A percentile compares a stretch with the other conserved stretches of the same genome.
Evolutionary conservation across 2,329 filamentous ascomycete genomes (phyloP).

Genomic region (Phaeosphaeriaceae sp.): DNA sequence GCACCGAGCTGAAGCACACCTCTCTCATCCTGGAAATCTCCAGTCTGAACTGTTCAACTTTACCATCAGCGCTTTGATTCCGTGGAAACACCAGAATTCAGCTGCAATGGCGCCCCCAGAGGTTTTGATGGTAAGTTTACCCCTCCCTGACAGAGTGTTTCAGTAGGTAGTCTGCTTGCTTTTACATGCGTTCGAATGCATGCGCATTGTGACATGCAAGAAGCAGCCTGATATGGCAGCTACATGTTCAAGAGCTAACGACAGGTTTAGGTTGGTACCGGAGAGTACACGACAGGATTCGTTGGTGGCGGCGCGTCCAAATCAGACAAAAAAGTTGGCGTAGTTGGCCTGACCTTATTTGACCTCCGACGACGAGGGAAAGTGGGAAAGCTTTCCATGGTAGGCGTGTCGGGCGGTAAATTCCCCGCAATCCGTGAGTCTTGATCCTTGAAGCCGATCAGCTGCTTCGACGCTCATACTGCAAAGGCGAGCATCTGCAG

Average conservation of each 20-base stretch:
- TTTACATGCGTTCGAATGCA: constrained; percentile 12
- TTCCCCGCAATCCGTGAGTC: constrained; percentile 86
- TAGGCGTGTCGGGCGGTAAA: constrained; percentile 85
- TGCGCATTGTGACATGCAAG: constrained; percentile 3
- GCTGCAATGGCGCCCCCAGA: constrained; percentile 56
- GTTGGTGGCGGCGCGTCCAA: constrained; percentile 82
- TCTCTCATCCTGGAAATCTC: constrained; percentile 3
- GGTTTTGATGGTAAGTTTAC: constrained; percentile 55
- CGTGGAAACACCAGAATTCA: constrained; percentile 4
- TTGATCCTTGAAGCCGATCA: not conserved
- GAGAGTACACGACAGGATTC: constrained; percentile 96
- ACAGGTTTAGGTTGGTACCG: constrained; percentile 73
- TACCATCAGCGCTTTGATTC: constrained; percentile 7
- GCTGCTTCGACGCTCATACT: constrained; percentile 21
- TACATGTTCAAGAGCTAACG: constrained; percentile 14
- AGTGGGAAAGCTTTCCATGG: constrained; percentile 86
- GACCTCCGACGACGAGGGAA: constrained; percentile 88
- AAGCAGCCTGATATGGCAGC: constrained; percentile 12
- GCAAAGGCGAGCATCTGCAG: constrained; percentile 77
- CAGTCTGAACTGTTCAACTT: constrained; percentile 5
- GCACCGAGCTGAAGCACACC: constrained; percentile 7
- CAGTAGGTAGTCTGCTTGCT: constrained; percentile 1
- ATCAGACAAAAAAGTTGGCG: constrained; percentile 95
- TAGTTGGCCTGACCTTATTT: constrained; percentile 88
- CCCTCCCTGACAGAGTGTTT: constrained; percentile 7